Evolutionary conservation across 495 filamentous ascomycete genomes (phyloP).

Genomic region (Daldinia bambusicola): DNA sequence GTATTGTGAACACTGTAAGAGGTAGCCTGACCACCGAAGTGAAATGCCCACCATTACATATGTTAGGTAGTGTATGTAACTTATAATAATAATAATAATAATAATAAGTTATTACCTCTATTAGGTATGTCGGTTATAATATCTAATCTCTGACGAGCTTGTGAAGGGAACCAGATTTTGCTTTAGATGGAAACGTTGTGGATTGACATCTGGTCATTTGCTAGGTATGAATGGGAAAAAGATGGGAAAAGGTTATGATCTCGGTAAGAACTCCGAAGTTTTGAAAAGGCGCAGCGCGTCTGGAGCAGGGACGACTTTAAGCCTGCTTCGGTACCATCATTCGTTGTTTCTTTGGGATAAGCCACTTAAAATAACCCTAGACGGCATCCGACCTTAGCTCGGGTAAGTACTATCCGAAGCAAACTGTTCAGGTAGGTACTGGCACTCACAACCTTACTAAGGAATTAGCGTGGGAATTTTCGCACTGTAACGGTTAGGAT

Average conservation of each 20-base stretch:
- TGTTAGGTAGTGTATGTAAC: conserved; percentile 1
- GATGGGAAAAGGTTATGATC: conserved; percentile 10
- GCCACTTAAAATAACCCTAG: conserved; percentile 5
- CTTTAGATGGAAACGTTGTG: conserved; percentile 9
- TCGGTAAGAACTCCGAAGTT: conserved; percentile 32
- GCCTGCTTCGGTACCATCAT: background rate
- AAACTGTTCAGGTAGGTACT: conserved; percentile 1
- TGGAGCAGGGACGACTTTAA: conserved; percentile 21
- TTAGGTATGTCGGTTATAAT: no score
- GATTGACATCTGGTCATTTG: conserved; percentile 17
- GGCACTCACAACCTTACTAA: background rate
- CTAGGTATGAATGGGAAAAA: conserved; percentile 4
- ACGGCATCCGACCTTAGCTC: conserved; percentile 20
- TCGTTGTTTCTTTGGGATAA: background rate
- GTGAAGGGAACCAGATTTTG: conserved; percentile 23
- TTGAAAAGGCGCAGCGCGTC: conserved; percentile 24
- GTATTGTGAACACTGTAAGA: background rate
- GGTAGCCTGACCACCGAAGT: background rate
- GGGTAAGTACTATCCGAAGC: conserved; percentile 2
- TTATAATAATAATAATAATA: no score
- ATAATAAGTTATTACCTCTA: no score
- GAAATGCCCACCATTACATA: background rate
- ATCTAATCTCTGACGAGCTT: conserved; percentile 13
- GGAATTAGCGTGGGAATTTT: background rate
- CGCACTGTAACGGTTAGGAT: background rate